phyloP scores from a whole-genome alignment of 345 rosid species.

The Passiflora organensis region DNA sequence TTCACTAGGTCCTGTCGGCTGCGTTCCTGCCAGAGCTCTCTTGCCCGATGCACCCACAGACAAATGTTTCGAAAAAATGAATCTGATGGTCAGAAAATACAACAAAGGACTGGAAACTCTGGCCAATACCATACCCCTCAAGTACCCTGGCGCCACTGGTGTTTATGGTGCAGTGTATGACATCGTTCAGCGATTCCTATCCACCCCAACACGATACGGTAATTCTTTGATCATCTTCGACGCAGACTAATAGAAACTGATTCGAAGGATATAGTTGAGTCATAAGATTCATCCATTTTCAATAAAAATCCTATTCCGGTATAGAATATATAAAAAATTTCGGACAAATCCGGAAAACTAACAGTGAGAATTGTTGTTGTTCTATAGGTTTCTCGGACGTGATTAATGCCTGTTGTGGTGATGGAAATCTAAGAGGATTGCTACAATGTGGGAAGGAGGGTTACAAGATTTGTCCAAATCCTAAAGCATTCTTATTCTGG shows the following conservation, averaged over 20 bases:
- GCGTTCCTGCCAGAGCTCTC: conserved; percentile 57
- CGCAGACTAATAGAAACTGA: no score
- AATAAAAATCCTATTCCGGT: no score
- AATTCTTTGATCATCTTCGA: neutral
- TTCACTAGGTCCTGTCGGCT: conserved; percentile 55
- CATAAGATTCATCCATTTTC: no score
- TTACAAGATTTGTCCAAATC: conserved; percentile 43
- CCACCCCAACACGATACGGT: conserved; percentile 47
- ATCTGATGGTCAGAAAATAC: conserved; percentile 49
- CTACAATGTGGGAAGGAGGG: conserved; percentile 55
- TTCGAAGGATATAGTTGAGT: no score
- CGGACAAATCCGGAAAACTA: neutral
- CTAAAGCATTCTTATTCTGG: conserved; percentile 43
- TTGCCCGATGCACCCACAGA: conserved; percentile 38
- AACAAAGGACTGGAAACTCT: conserved; percentile 41
- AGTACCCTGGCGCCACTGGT: conserved; percentile 35
- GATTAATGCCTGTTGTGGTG: conserved; percentile 48
- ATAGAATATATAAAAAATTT: neutral
- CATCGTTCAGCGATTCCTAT: conserved; percentile 38
- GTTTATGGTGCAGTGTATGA: conserved; percentile 51
- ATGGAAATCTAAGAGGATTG: conserved; percentile 40
- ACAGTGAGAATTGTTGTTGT: neutral
- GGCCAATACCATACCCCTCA: conserved; percentile 28
- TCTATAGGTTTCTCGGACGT: conserved; percentile 42
- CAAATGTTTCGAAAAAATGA: conserved; percentile 49